A percentile compares a stretch with the other conserved stretches of the same genome.
phyloP scores from a whole-genome alignment of 768 basidiomycete species.

The Tylopilus plumbeoviolaceoides region DNA sequence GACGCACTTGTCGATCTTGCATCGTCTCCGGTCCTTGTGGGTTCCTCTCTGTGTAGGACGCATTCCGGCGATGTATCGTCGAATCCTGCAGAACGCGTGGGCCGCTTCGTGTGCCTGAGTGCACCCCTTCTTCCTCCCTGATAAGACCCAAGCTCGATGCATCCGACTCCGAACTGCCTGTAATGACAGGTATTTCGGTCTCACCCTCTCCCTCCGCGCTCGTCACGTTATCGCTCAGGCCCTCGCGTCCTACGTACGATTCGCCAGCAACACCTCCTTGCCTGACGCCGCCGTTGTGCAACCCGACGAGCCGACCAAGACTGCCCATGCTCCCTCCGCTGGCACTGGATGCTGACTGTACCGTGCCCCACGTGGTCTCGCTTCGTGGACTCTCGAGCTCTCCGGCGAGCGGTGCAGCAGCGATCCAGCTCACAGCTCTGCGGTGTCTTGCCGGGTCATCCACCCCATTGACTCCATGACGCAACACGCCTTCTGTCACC shows the following conservation, averaged over 20 bases:
- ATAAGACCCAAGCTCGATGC: slow-evolving; percentile 29
- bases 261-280: slow-evolving; percentile 19
- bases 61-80: slow-evolving; percentile 15
- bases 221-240: slow-evolving; percentile 5
- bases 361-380: slow-evolving; percentile 36
- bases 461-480: slow-evolving; percentile 5
- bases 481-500: slow-evolving; percentile 12
- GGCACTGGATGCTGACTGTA: slow-evolving; percentile 21
- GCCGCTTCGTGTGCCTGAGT: slow-evolving; percentile 10
- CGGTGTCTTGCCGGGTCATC: slow-evolving; percentile 6
- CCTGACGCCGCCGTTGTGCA: slow-evolving; percentile 28
- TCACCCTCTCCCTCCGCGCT: slow-evolving; percentile 19
- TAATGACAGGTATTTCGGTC: slow-evolving; percentile 18
- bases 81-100: slow-evolving; percentile 3
- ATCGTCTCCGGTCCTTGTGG: slow-evolving; percentile 6
- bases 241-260: slow-evolving; percentile 18
- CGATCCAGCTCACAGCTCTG: slow-evolving; percentile 10
- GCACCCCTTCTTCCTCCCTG: slow-evolving; percentile 29
- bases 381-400: slow-evolving; percentile 30
- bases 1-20: slow-evolving; percentile 19
- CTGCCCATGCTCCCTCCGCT: slow-evolving; percentile 26
- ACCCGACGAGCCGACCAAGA: slow-evolving; percentile 28
- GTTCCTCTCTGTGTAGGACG: slow-evolving; percentile 18
- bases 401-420: slow-evolving; percentile 10
- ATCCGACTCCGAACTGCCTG: slow-evolving; percentile 16